phyloP scores from a whole-genome alignment of 495 filamentous ascomycete genomes.

The Penicillium argentinense region DNA sequence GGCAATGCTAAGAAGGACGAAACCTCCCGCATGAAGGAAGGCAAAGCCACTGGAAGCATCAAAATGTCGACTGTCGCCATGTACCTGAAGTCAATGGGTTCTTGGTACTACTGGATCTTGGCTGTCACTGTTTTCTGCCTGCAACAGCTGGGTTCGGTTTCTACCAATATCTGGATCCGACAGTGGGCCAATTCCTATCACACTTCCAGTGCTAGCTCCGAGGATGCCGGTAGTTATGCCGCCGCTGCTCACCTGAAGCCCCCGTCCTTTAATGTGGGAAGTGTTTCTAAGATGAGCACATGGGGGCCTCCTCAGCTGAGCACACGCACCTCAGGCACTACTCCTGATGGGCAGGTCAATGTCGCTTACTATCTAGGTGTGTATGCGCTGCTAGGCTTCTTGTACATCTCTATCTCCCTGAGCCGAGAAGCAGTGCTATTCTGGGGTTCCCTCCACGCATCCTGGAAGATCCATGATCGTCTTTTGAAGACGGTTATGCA shows the following conservation, averaged over 20 bases:
- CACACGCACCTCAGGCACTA: slow-evolving; percentile 16
- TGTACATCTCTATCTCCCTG: slow-evolving; percentile 73
- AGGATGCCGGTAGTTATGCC: slow-evolving; percentile 39
- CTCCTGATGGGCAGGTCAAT: slow-evolving; percentile 59
- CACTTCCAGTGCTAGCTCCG: slow-evolving; percentile 20
- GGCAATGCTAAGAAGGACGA: slow-evolving; percentile 38
- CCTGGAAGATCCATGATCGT: slow-evolving; percentile 76
- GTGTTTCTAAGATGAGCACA: slow-evolving; percentile 37
- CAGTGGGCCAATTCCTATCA: slow-evolving; percentile 76
- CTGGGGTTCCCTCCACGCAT: slow-evolving; percentile 87
- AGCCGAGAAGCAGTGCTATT: slow-evolving; percentile 83
- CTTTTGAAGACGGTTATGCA: slow-evolving; percentile 79
- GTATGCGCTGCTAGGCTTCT: slow-evolving; percentile 75
- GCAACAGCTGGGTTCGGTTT: slow-evolving; percentile 81
- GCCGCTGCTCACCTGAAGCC: slow-evolving; percentile 39
- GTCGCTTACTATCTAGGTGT: slow-evolving; percentile 79
- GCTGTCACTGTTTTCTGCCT: slow-evolving; percentile 70
- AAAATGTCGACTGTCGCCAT: slow-evolving; percentile 80
- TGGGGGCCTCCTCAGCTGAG: slow-evolving; percentile 29
- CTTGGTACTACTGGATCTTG: slow-evolving; percentile 89
- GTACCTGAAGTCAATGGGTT: slow-evolving; percentile 86
- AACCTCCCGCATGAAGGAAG: slow-evolving; percentile 61
- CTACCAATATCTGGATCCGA: slow-evolving; percentile 90
- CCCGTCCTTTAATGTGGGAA: slow-evolving; percentile 42
- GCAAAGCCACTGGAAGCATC: slow-evolving; percentile 79